Evolutionary conservation across 768 basidiomycete species (phyloP), one percentile per base, ranked within the genome.

Genomic region (Suillus discolor): DNA sequence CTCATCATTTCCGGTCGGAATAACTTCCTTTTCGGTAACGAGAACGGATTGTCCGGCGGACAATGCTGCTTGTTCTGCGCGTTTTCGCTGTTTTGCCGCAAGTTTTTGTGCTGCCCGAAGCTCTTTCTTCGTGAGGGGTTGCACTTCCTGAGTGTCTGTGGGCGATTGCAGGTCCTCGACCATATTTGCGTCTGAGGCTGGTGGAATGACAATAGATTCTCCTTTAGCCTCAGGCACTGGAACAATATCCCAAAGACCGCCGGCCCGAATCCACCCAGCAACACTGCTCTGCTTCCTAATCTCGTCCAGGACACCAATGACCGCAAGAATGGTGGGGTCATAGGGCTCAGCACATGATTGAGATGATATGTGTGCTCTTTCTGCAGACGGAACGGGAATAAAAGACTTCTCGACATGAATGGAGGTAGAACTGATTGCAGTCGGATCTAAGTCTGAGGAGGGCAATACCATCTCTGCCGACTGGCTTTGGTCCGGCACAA

Each of bases 291-390:
- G 85, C 57, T 70, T 62, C 73, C 87, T 89, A 16, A 88, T 67
- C 16, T 77, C 79, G 57, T 91, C 88, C 28, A 93, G 75, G 16
- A 92, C 79, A 9, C 91, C 91, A 16, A 92, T 77, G 13, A 91
- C 83, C 0, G 88, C 89, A 1, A 93, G 81, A 23, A 76, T 79
- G 0, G 83, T 88, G 57, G 79, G 77, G 73, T 92, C 90, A 68
- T 77, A 79, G 3, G 71, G 67, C 4, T 71, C 68, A 2, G 67
- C 69, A 57, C 47, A 54, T 36, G 4, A 61, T 13, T 28, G 57
- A 23, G 67, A 54, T 34, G 18, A 49, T 18, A n/a, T 18, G 34
- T 4, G 25, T 9, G 23, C 20, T 9, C 28, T 3, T 64, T 41
- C 9, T 15, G 12, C 11, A 23, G 42, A 25, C 6, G 16, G 28